Percentiles rank a stretch among this genome's conserved stretches.
phyloP scores from a whole-genome alignment of 140 eudicot genomes.

The Bidens hawaiensis region DNA sequence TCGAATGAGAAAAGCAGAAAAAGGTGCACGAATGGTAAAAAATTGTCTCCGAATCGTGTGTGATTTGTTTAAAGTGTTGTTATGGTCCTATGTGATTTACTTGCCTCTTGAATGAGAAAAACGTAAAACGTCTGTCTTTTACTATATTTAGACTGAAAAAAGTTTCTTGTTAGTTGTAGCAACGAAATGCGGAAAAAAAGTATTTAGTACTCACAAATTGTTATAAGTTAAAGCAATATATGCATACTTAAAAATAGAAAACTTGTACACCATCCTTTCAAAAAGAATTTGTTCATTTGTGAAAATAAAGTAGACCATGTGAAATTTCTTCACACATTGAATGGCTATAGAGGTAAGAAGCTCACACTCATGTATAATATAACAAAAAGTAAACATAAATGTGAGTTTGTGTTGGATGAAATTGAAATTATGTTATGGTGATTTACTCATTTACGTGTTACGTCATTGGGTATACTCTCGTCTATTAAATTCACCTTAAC shows the following conservation, averaged over 20 bases:
- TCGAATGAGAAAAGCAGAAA: neutral
- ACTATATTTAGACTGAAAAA: too few relatives aligned
- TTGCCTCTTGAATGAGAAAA: too few relatives aligned
- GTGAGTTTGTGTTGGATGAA: too few relatives aligned
- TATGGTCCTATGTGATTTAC: too few relatives aligned
- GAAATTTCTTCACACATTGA: neutral
- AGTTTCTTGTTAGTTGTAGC: neutral
- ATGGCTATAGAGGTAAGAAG: neutral
- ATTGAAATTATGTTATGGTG: too few relatives aligned
- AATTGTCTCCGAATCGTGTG: neutral
- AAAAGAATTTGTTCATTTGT: neutral
- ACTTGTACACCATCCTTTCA: neutral
- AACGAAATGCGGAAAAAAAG: neutral
- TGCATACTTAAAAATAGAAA: neutral
- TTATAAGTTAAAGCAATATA: neutral
- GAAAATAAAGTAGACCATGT: neutral
- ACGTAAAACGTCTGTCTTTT: too few relatives aligned
- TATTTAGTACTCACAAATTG: neutral
- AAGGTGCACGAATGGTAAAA: neutral
- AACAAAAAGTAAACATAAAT: too few relatives aligned
- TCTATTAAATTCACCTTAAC: too few relatives aligned
- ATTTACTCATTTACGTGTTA: too few relatives aligned
- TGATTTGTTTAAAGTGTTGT: neutral
- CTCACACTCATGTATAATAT: too few relatives aligned
- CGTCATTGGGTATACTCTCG: too few relatives aligned